Evolutionary conservation across 2,329 filamentous ascomycete genomes (phyloP), one percentile per base, ranked within the genome.

Genomic region (Colletotrichum spaethianum): DNA sequence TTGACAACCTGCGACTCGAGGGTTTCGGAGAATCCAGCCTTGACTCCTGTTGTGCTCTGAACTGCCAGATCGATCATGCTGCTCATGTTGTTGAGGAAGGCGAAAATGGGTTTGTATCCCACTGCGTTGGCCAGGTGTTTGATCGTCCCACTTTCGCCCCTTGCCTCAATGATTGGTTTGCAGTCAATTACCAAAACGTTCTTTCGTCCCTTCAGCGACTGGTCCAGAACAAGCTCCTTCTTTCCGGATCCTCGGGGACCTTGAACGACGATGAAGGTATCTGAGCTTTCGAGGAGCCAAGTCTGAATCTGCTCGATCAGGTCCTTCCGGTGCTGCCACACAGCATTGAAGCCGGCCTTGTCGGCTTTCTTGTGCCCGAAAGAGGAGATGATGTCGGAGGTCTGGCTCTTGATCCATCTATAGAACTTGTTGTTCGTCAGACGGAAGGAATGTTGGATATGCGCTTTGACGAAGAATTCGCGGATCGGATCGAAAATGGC

Each of bases 41-140:
- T 98, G 70, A 97, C 93, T 16, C 96, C 96, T 26, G 96, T 97
- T 16, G 96, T 96, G 76, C 95, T 94, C 80, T 98, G 96, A 1
- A 96, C 94, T 28, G 96, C 96, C 46, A 98, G 89, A 77, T 98
- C 96, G 74, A 98, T 87, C 83, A 98, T 90, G 80, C 95, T 97
- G 82, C 94, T 97, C 75, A 98, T 90, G 78, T 92, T 98, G 82
- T 98, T 98, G 83, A 97, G 93, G 94, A 95, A 98, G 0, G 94
- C 97, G 80, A 99, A 99, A 0, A 99, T 91, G 0, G 96, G 96
- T 11, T 93, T 88, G 79, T 98, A 98, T 11, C 96, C 96, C 60
- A 98, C 95, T 74, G 95, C 91, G 1, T 86, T 84, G 0, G 96
- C 96, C 7, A 96, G 91, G 50, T 93, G 91, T 72, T 90, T 90